Base-by-base conservation (phyloP, 2,329 filamentous ascomycete species). In the Parastagonospora avenae region DNA sequence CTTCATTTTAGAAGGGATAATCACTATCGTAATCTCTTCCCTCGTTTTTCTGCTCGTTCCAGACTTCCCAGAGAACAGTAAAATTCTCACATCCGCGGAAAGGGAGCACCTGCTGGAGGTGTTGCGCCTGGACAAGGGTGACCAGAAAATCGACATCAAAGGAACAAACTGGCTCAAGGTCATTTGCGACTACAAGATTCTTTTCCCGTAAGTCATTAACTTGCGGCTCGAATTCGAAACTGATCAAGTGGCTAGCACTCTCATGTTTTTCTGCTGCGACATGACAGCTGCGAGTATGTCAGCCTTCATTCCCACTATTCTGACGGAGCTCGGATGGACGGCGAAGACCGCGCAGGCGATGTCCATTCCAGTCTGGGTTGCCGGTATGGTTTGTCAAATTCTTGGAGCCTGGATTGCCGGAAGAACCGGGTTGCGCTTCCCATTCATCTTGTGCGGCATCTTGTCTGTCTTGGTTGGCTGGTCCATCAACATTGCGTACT, bases 1-100 rank as follows among this genome's bases (percentile, higher is more conserved):
- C 61, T 85, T 85, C 74, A 83, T 85, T 68, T 82, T 86, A 50
- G 83, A 85, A 62, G 83, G 83, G 1, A 58, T 84, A 41, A 53
- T 82, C 47, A 85, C 82, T 9, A 72, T 79, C 38, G 50, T 79
- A 49, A 61, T 82, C 27, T 82, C 79, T 0, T 37, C 76, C 8
- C 48, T 76, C 1, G 79, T 82, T 1, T 80, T 80, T 4, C 62
- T 81, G 38, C 72, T 82, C 60, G 77, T 85, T 62, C 81, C 82
- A 0, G 75, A 78, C n/a, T 77, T 73, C n/a, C 82, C 82, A 0
- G 73, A 74, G n/a, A 72, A 72, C 2, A 80, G 79, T 7, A 76
- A 74, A 30, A 80, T 80, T 52, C 71, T 85, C 19, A 80, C 68
- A 4, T 68, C 75, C 2, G 71, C 77, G 11, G 77, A 85, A 69